phyloP scores from a whole-genome alignment of 805 yeast genomes.

The Ogataea thermomethanolica region DNA sequence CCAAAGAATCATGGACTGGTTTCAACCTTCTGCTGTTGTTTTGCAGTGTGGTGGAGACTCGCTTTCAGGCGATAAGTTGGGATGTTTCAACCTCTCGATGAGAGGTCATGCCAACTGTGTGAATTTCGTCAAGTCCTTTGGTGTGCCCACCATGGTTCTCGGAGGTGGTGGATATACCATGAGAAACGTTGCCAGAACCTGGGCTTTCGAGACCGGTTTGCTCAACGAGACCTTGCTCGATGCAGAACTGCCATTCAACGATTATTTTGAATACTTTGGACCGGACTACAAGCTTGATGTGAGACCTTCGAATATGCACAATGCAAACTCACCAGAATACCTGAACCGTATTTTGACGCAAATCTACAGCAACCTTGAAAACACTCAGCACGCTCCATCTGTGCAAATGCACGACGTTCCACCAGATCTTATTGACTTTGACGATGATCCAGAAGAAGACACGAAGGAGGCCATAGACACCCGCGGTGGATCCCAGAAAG shows the following conservation, averaged over 20 bases:
- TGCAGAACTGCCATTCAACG: constrained; percentile 82
- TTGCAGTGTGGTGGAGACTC: constrained; percentile 99
- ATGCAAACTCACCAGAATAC: constrained; percentile 91
- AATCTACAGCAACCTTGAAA: constrained; percentile 73
- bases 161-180: constrained; percentile 99
- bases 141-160: constrained; percentile 85
- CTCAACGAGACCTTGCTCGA: constrained; percentile 77
- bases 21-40: constrained; percentile 95
- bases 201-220: constrained; percentile 93
- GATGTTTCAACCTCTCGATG: constrained; percentile 92
- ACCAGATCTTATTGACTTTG: constrained; percentile 78
- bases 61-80: constrained; percentile 89
- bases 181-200: constrained; percentile 91
- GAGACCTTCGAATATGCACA: constrained; percentile 93
- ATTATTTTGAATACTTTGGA: constrained; percentile 94
- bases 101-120: constrained; percentile 96
- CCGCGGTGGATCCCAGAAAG: constrained; percentile 85
- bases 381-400: constrained; percentile 95
- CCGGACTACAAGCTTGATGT: constrained; percentile 96
- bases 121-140: constrained; percentile 77
- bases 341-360: constrained; percentile 78
- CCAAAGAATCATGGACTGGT: constrained; percentile 72
- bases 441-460: constrained; percentile 81
- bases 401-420: constrained; percentile 92
- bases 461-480: constrained; percentile 75